Evolutionary conservation across 805 yeast species (phyloP).

Genomic region (Wickerhamiella dianesei): DNA sequence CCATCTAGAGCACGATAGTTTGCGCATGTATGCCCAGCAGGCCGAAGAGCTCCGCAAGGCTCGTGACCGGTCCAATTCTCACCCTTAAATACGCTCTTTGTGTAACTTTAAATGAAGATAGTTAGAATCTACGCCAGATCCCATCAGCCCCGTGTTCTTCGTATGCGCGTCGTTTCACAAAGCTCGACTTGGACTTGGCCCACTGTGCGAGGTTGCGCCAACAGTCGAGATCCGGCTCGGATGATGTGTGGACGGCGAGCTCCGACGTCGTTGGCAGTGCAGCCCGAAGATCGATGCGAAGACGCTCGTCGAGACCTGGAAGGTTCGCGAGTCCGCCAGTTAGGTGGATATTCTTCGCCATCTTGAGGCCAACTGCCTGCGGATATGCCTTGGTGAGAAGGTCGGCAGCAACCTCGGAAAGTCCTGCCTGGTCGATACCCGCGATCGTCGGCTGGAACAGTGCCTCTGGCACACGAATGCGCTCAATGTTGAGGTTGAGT

Average conservation of each 20-base stretch:
- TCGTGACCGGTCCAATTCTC: not conserved
- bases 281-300: constrained; percentile 53
- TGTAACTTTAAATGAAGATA: constrained; percentile 56
- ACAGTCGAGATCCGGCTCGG: constrained; percentile 61
- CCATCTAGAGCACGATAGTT: too few relatives aligned
- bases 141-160: constrained; percentile 84
- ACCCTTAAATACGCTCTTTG: constrained; percentile 6
- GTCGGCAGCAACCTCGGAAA: constrained; percentile 62
- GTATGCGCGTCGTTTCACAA: constrained; percentile 58
- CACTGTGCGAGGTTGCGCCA: constrained; percentile 93
- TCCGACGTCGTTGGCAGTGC: constrained; percentile 58
- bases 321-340: constrained; percentile 76
- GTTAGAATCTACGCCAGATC: constrained; percentile 58
- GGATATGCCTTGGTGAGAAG: constrained; percentile 33
- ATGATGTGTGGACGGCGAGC: constrained; percentile 47
- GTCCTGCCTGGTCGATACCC: constrained; percentile 91
- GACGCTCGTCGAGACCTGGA: constrained; percentile 51
- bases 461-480: constrained; percentile 85
- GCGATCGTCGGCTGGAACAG: constrained; percentile 86
- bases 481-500: constrained; percentile 76
- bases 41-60: not conserved
- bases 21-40: not conserved
- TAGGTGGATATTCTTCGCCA: constrained; percentile 50
- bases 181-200: constrained; percentile 37
- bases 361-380: constrained; percentile 34